Evolutionary conservation across 768 basidiomycete species (phyloP).

Genomic region (Tephrocybe sp.): DNA sequence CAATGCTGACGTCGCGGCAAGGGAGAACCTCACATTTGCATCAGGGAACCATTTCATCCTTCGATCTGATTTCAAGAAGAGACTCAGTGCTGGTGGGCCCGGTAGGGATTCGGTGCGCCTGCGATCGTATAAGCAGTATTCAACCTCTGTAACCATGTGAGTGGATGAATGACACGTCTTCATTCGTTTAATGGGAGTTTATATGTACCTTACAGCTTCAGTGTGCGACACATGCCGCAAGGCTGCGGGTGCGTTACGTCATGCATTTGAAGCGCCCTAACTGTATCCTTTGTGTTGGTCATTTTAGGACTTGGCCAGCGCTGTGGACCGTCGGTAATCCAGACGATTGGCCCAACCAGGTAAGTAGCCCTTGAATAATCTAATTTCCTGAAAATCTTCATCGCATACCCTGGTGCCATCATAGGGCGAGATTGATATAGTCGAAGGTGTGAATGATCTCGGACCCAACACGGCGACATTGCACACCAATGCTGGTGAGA

Average conservation of each 20-base stretch:
- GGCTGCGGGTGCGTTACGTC: constrained; percentile 45
- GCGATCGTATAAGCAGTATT: constrained; percentile 49
- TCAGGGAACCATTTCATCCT: constrained; percentile 51
- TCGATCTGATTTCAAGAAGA: constrained; percentile 51
- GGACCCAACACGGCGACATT: constrained; percentile 34
- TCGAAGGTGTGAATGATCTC: constrained; percentile 42
- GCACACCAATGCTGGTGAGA: constrained; percentile 38
- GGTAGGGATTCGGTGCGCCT: constrained; percentile 62
- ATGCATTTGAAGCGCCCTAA: no score
- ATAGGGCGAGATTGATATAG: constrained; percentile 48
- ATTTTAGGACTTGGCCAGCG: constrained; percentile 47
- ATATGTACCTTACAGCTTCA: no score
- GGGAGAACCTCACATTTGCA: constrained; percentile 56
- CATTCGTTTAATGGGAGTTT: no score
- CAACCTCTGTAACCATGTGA: constrained; percentile 52
- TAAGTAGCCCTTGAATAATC: constrained; percentile 1
- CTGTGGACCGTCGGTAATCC: constrained; percentile 47
- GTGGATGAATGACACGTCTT: no score
- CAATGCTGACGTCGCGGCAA: constrained; percentile 42
- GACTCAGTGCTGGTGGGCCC: constrained; percentile 43
- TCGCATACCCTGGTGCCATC: no score
- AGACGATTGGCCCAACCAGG: constrained; percentile 44
- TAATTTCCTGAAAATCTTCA: not conserved
- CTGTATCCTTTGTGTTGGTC: not conserved
- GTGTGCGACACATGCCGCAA: constrained; percentile 58